Percentiles rank a stretch among this genome's conserved stretches.
Evolutionary conservation across 768 basidiomycete species (phyloP).

Genomic region (Gloeopeniophorella convolvens): DNA sequence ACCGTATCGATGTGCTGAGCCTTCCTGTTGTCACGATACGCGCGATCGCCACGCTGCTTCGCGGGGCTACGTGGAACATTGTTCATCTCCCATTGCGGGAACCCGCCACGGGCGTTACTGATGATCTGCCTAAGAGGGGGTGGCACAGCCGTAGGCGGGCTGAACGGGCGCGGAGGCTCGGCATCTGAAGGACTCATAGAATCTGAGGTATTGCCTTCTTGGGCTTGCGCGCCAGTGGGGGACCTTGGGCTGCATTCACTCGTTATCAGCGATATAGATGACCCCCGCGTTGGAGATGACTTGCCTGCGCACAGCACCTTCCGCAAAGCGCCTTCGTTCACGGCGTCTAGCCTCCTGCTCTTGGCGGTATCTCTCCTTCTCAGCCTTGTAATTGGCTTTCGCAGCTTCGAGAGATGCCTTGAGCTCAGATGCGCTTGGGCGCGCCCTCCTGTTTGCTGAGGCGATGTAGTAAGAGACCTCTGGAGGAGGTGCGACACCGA

Average conservation of each 20-base stretch:
- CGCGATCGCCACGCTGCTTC: constrained; percentile 36
- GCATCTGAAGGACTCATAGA: background rate
- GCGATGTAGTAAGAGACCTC: constrained; percentile 20
- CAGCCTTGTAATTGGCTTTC: constrained; percentile 57
- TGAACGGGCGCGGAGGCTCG: background rate
- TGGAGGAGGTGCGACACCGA: constrained; percentile 3
- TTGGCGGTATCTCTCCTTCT: constrained; percentile 63
- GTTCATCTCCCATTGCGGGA: constrained; percentile 58
- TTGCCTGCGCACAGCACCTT: constrained; percentile 7
- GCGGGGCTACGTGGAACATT: constrained; percentile 43
- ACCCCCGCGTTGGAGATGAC: background rate
- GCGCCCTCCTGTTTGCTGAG: constrained; percentile 6
- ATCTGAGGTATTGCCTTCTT: background rate
- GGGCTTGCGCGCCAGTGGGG: background rate
- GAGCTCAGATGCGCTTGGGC: constrained; percentile 10
- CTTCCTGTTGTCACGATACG: constrained; percentile 31
- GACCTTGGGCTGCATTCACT: constrained; percentile 6
- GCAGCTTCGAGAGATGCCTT: constrained; percentile 49
- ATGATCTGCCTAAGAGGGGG: constrained; percentile 37
- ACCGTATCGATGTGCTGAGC: constrained; percentile 6
- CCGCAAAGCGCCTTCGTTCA: background rate
- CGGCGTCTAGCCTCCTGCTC: constrained; percentile 42
- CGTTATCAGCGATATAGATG: background rate
- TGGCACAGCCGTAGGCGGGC: background rate
- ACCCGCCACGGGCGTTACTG: constrained; percentile 54